A percentile compares a stretch with the other conserved stretches of the same genome.
Evolutionary conservation across 1,284 basidiomycete species (phyloP).

Genomic region (Rhodofomes roseus): DNA sequence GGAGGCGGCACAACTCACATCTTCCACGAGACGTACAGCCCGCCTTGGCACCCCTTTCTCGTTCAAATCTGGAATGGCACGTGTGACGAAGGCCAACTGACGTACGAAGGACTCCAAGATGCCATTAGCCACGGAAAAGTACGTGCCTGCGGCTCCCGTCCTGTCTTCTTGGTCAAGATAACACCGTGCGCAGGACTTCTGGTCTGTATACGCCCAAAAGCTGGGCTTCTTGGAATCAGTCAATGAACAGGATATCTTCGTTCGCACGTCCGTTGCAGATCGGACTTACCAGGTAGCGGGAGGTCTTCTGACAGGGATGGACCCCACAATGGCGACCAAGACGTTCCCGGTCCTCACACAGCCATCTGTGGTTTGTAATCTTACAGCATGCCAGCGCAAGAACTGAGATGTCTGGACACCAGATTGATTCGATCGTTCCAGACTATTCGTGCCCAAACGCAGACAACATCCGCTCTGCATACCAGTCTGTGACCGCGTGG

Average conservation of each 20-base stretch:
- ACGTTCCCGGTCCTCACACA: conserved; percentile 42
- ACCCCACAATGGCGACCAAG: conserved; percentile 31
- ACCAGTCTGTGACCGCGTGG: conserved; percentile 48
- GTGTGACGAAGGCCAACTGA: conserved; percentile 52
- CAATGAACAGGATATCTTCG: conserved; percentile 37
- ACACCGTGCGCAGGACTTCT: conserved; percentile 39
- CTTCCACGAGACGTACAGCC: conserved; percentile 36
- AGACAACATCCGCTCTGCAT: conserved; percentile 37
- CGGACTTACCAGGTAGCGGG: conserved; percentile 51
- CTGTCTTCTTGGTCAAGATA: not conserved
- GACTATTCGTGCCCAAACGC: conserved; percentile 46
- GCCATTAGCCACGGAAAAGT: conserved; percentile 46
- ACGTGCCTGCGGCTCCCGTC: not conserved
- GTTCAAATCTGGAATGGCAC: conserved; percentile 52
- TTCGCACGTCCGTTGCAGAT: conserved; percentile 43
- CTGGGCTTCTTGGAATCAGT: conserved; percentile 40
- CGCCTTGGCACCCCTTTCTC: conserved; percentile 44
- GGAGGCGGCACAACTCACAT: conserved; percentile 32
- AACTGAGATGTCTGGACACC: not conserved
- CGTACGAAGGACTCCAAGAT: conserved; percentile 44
- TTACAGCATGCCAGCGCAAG: not conserved
- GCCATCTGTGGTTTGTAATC: conserved; percentile 24
- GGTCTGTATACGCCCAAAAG: conserved; percentile 42
- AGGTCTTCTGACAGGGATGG: conserved; percentile 49
- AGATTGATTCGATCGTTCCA: conserved; percentile 52